A percentile compares a stretch with the other conserved stretches of the same genome.
Conservation (phyloP, 1,139 yeast genomes). For the Lodderomyces orthopsilosis region DNA sequence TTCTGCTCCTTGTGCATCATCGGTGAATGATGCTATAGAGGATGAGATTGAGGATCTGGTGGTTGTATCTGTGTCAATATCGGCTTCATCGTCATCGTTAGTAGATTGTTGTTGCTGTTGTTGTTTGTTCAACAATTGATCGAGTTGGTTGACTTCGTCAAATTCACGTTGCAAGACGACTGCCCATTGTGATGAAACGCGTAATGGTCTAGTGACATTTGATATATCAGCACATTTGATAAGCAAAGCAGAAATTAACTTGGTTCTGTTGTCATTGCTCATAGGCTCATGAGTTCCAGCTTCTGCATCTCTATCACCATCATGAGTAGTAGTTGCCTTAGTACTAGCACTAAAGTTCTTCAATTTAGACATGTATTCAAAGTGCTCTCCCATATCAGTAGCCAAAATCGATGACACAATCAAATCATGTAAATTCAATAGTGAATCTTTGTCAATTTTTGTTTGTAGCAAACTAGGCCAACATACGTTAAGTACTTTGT, state of each 20-base stretch:
- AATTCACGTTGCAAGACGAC: constrained; percentile 73
- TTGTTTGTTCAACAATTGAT: constrained; percentile 35
- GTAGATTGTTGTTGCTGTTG: background rate
- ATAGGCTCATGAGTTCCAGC: constrained; percentile 4
- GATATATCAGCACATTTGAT: constrained; percentile 94
- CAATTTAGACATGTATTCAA: constrained; percentile 60
- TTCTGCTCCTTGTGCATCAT: constrained; percentile 2
- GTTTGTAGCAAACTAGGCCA: constrained; percentile 56
- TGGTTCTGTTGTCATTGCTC: constrained; percentile 28
- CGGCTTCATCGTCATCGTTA: constrained; percentile 14
- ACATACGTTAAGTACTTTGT: constrained; percentile 52
- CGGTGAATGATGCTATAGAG: background rate
- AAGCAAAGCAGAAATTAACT: constrained; percentile 61
- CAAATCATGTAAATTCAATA: constrained; percentile 27
- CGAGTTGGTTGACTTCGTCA: constrained; percentile 60
- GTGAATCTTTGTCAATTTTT: constrained; percentile 19
- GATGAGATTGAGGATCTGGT: background rate
- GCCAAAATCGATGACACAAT: constrained; percentile 61
- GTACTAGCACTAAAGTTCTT: constrained; percentile 21
- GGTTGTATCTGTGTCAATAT: background rate
- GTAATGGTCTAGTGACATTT: constrained; percentile 78
- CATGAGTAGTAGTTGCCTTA: background rate
- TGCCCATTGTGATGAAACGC: constrained; percentile 86
- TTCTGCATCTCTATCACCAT: background rate
- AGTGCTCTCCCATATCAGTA: constrained; percentile 93